phyloP scores from a whole-genome alignment of 805 yeast species.

The Ogataea allantospora region DNA sequence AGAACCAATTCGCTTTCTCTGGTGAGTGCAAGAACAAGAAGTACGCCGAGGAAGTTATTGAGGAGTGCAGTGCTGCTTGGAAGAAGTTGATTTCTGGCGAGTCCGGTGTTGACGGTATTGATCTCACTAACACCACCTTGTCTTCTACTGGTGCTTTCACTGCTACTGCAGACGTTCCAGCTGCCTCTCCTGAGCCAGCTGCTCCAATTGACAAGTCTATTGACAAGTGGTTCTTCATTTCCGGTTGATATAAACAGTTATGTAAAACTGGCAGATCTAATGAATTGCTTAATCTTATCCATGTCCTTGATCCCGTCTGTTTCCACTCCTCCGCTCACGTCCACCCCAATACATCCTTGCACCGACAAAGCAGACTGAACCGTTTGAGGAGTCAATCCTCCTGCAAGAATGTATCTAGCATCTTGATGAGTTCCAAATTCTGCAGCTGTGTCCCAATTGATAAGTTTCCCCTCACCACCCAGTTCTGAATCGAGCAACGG shows the following conservation, averaged over 20 bases:
- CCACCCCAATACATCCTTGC: slow-evolving; percentile 78
- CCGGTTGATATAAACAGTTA: slow-evolving; percentile 44
- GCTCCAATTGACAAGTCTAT: slow-evolving; percentile 95
- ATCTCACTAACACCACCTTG: slow-evolving; percentile 75
- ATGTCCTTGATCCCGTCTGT: slow-evolving; percentile 70
- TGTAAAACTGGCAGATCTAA: slow-evolving; percentile 44
- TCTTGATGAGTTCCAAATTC: slow-evolving; percentile 32
- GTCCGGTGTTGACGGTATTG: slow-evolving; percentile 60
- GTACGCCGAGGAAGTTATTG: slow-evolving; percentile 81
- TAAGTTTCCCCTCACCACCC: slow-evolving; percentile 88
- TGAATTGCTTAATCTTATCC: slow-evolving; percentile 57
- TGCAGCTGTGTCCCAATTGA: slow-evolving; percentile 65
- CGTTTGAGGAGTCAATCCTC: slow-evolving; percentile 81
- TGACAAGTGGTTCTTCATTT: slow-evolving; percentile 98
- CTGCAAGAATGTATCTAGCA: slow-evolving; percentile 68
- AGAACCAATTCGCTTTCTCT: slow-evolving; percentile 93
- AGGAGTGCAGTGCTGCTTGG: slow-evolving; percentile 87
- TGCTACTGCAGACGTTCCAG: slow-evolving; percentile 55
- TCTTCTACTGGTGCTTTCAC: slow-evolving; percentile 53
- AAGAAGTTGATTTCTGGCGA: slow-evolving; percentile 66
- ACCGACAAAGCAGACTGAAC: slow-evolving; percentile 51
- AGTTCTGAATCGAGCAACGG: slow-evolving; percentile 80
- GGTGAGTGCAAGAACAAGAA: slow-evolving; percentile 87
- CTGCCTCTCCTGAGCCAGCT: slow-evolving; percentile 69
- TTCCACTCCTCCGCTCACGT: slow-evolving; percentile 95